phyloP scores from a whole-genome alignment of 2,329 filamentous ascomycete species.

The Pyrenochaeta sp. region DNA sequence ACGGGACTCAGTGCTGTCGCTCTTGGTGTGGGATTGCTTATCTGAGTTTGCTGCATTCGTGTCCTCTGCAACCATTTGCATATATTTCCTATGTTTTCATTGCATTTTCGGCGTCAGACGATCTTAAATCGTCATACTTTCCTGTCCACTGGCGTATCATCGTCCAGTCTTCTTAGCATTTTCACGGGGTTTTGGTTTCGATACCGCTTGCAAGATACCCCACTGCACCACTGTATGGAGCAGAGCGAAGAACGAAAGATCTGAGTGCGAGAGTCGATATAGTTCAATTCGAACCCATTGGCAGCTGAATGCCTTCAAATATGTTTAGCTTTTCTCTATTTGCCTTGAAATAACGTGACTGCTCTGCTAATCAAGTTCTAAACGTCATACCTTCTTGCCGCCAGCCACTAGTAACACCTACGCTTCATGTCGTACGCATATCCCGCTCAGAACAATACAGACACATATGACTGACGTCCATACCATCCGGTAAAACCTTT shows the following conservation, averaged over 20 bases:
- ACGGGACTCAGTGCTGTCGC: constrained; percentile 27
- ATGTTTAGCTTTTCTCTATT: background rate
- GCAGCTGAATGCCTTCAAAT: background rate
- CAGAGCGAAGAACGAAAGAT: background rate
- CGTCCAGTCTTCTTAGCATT: background rate
- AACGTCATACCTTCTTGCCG: too few species aligned
- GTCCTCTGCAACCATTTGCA: background rate
- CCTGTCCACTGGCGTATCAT: background rate
- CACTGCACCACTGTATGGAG: background rate
- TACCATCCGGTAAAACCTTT: too few species aligned
- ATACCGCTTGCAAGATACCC: background rate
- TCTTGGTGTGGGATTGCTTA: constrained; percentile 31
- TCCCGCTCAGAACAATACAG: too few species aligned
- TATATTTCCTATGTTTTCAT: constrained; percentile 1
- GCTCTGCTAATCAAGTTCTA: too few species aligned
- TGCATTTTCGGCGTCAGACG: background rate
- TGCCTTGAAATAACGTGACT: background rate
- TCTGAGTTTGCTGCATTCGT: constrained; percentile 18
- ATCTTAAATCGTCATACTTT: background rate
- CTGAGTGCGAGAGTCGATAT: background rate
- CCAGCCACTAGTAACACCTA: too few species aligned
- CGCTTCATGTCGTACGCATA: too few species aligned
- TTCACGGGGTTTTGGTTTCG: background rate
- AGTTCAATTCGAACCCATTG: background rate
- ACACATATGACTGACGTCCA: too few species aligned